phyloP scores from a whole-genome alignment of 106 monocot genomes.

The Allium sativum region DNA sequence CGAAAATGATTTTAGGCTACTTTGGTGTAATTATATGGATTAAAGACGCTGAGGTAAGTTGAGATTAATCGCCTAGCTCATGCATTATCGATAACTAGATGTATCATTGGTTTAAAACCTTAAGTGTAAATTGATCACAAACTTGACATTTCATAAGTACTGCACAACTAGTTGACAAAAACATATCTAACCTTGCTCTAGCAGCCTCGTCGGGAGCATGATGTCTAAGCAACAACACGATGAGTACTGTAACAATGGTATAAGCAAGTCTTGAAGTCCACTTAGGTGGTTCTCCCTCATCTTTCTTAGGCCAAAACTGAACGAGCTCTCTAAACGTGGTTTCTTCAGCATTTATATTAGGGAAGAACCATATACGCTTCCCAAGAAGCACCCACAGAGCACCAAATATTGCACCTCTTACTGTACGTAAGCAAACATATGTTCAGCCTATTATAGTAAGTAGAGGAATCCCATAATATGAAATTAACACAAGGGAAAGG shows the following conservation, averaged over 20 bases:
- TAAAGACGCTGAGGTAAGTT: too few species aligned
- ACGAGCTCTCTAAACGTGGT: slow-evolving; percentile 91
- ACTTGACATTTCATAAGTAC: too few species aligned
- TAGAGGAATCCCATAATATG: not conserved
- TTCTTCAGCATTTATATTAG: slow-evolving; percentile 96
- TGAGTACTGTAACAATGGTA: slow-evolving; percentile 40
- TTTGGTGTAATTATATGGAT: too few species aligned
- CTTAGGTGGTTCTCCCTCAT: slow-evolving; percentile 75
- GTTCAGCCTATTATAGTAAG: too few species aligned
- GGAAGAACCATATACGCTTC: slow-evolving; percentile 93
- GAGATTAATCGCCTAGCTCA: too few species aligned
- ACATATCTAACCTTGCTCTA: slow-evolving; percentile 55
- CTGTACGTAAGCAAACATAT: slow-evolving; percentile 35
- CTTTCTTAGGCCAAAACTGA: slow-evolving; percentile 91
- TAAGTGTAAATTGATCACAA: too few species aligned
- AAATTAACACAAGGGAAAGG: not conserved
- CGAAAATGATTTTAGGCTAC: too few species aligned
- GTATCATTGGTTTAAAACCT: too few species aligned
- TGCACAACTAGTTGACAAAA: too few species aligned
- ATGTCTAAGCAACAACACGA: slow-evolving; percentile 73
- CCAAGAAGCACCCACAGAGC: slow-evolving; percentile 66
- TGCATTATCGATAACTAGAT: too few species aligned
- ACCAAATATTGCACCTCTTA: slow-evolving; percentile 84
- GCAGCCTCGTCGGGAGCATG: slow-evolving; percentile 99
- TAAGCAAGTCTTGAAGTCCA: slow-evolving; percentile 91